A percentile compares a stretch with the other conserved stretches of the same genome.
phyloP scores from a whole-genome alignment of 257 asterid species.

The Nicotiana noctiflora region DNA sequence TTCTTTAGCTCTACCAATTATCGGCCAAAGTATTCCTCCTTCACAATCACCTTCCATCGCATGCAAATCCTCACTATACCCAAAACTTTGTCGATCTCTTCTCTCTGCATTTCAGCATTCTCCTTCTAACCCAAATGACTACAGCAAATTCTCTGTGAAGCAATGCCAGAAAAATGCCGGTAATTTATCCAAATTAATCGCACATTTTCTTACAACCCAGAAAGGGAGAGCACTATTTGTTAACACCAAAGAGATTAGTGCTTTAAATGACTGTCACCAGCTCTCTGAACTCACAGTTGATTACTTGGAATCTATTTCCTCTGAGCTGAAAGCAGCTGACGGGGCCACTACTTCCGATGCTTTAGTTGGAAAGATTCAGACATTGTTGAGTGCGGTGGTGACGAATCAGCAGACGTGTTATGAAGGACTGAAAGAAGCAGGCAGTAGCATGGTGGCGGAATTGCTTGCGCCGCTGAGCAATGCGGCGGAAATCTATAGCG shows the following conservation, averaged over 20 bases:
- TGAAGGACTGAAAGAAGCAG: constrained; percentile 32
- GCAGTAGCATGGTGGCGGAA: constrained; percentile 17
- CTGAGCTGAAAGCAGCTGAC: constrained; percentile 10
- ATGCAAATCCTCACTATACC: constrained; percentile 36
- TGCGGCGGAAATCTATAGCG: constrained; percentile 24
- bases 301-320: constrained; percentile 16
- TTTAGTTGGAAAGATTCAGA: constrained; percentile 23
- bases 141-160: constrained; percentile 24
- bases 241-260: constrained; percentile 15
- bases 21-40: constrained; percentile 5
- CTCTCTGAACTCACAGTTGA: constrained; percentile 24
- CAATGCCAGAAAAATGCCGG: constrained; percentile 24
- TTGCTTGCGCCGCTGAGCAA: constrained; percentile 19
- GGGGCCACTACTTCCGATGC: background rate
- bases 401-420: constrained; percentile 43
- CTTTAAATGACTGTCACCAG: constrained; percentile 31
- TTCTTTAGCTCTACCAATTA: background rate
- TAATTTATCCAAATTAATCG: constrained; percentile 16
- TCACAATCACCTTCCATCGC: constrained; percentile 15
- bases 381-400: constrained; percentile 41
- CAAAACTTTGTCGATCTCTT: constrained; percentile 29
- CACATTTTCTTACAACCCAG: constrained; percentile 11
- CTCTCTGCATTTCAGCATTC: constrained; percentile 28
- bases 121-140: constrained; percentile 11
- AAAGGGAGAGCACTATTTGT: background rate